Conservation (phyloP, 2,329 filamentous ascomycete genomes). For the Diplodia intermedia region DNA sequence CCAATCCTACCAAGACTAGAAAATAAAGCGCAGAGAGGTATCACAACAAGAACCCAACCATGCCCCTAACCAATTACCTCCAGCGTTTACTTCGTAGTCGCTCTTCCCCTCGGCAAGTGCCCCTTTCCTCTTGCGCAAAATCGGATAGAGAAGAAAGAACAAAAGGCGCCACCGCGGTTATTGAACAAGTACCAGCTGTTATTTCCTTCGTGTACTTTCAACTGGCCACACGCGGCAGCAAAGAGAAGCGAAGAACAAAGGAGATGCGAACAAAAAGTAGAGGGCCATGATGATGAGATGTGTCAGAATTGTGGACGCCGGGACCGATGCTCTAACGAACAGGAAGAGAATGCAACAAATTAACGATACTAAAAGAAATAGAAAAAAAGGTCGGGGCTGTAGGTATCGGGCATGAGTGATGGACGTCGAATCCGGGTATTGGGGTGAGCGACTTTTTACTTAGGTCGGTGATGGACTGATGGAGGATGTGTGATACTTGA, state of each 20-base stretch:
- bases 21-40: constrained; percentile 26
- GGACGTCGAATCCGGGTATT: not conserved
- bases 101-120: not conserved
- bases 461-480: not conserved
- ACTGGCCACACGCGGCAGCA: not conserved
- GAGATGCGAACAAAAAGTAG: not conserved
- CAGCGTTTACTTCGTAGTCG: not conserved
- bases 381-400: not conserved
- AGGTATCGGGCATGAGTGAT: not conserved
- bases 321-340: constrained; percentile 18
- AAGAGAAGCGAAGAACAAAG: not conserved
- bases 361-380: constrained; percentile 15
- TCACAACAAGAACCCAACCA: constrained; percentile 11
- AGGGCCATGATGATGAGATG: constrained; percentile 6
- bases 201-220: no score
- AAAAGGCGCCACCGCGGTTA: not conserved
- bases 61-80: not conserved
- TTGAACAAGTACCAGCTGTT: not conserved
- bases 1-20: not conserved
- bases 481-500: not conserved
- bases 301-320: constrained; percentile 11
- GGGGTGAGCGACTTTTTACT: not conserved
- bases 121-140: not conserved
- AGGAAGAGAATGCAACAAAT: constrained; percentile 1
- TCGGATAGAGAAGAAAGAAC: not conserved